A percentile compares a stretch with the other conserved stretches of the same genome.
These are phyloP conservation scores for Penicillium sp. DNA, from an alignment of 2,329 filamentous ascomycete genomes.

Conservation along the genomic window DNA sequence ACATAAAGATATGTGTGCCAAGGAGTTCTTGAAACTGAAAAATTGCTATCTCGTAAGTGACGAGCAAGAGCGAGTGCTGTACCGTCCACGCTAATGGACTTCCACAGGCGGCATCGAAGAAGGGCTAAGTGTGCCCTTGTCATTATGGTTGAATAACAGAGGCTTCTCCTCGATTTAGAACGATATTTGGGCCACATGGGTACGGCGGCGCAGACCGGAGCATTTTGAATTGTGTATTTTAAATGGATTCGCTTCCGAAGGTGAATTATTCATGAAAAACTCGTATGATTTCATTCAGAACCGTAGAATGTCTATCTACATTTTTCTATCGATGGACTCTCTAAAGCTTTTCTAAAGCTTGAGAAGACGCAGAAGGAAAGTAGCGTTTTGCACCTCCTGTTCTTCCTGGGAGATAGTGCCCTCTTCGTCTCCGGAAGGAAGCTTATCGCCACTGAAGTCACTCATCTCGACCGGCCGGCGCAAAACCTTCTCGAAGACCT, in stretches of 20 bases:
- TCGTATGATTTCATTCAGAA: conserved; percentile 6
- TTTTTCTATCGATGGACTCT: conserved; percentile 9
- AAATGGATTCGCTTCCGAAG: background rate
- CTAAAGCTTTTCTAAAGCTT: too few species aligned
- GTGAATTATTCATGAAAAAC: background rate
- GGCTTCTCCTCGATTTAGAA: background rate
- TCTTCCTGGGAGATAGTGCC: conserved; percentile 74
- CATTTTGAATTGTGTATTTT: background rate
- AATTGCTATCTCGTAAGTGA: conserved; percentile 77
- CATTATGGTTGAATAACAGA: background rate
- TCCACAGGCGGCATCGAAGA: conserved; percentile 53
- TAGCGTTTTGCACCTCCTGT: conserved; percentile 80
- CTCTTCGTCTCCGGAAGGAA: conserved; percentile 51
- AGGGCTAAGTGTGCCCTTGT: conserved; percentile 31
- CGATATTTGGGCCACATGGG: background rate
- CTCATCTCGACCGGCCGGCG: conserved; percentile 72
- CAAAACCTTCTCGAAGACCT: conserved; percentile 70
- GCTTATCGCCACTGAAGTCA: conserved; percentile 56
- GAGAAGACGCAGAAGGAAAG: conserved; percentile 70
- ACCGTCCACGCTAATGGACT: background rate
- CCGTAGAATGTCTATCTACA: conserved; percentile 13
- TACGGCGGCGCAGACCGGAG: background rate
- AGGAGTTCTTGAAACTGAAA: conserved; percentile 80
- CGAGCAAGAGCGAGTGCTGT: background rate
- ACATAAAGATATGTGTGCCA: conserved; percentile 82